Conservation (phyloP, 2,329 filamentous ascomycete species). For the Calonectria leucothoes region DNA sequence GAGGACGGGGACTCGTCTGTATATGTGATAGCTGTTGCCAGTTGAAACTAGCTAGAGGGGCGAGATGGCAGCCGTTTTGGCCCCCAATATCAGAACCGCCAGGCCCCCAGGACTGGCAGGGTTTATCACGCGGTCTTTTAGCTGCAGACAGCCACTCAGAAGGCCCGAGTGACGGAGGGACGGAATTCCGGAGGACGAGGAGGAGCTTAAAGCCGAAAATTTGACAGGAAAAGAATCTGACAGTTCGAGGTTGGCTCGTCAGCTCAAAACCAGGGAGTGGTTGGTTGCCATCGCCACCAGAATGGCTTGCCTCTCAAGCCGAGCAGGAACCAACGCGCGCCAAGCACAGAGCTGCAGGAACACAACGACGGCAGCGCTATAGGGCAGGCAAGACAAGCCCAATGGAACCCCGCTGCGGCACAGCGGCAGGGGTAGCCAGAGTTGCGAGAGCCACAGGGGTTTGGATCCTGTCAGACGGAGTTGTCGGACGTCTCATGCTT, state of each 20-base stretch:
- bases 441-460: background rate
- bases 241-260: background rate
- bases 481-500: background rate
- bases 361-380: background rate
- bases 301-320: no score
- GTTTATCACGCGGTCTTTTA: slow-evolving; percentile 10
- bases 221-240: background rate
- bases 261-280: background rate
- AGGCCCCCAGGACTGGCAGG: background rate
- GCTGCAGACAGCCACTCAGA: slow-evolving; percentile 1
- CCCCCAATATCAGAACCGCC: slow-evolving; percentile 3
- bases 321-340: no score
- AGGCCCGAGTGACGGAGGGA: background rate
- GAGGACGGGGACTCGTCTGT: background rate
- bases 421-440: background rate
- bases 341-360: background rate
- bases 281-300: background rate
- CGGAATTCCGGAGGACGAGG: background rate
- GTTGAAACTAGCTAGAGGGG: background rate
- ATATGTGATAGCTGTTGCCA: background rate
- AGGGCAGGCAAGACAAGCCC: background rate
- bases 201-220: background rate
- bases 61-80: background rate
- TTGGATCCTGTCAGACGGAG: background rate
- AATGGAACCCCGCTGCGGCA: background rate